phyloP scores from a whole-genome alignment of 129 eudicot genomes.

The Centella asiatica region DNA sequence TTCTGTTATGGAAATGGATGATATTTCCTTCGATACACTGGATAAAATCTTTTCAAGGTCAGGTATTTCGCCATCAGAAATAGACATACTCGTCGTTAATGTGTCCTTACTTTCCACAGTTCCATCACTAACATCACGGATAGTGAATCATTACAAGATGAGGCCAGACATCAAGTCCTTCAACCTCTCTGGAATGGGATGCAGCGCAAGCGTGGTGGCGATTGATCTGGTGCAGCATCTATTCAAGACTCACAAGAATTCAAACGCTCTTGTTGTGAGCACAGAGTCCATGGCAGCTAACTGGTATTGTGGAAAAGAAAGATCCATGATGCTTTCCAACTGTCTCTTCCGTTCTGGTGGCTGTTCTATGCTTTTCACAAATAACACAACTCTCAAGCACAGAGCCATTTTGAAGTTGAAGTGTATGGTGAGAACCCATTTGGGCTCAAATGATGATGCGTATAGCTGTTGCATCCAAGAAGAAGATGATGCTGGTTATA shows the following conservation, averaged over 20 bases:
- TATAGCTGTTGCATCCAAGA: slow-evolving; percentile 41
- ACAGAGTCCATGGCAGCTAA: slow-evolving; percentile 48
- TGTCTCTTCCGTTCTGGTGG: slow-evolving; percentile 52
- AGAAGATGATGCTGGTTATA: slow-evolving; percentile 33
- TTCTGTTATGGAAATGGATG: too few relatives aligned
- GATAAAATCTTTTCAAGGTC: slow-evolving; percentile 39
- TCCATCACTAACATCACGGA: slow-evolving; percentile 51
- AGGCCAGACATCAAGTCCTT: slow-evolving; percentile 37
- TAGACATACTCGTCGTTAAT: slow-evolving; percentile 54
- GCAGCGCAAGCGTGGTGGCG: slow-evolving; percentile 51
- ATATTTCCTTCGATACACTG: slow-evolving; percentile 34
- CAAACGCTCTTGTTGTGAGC: slow-evolving; percentile 45
- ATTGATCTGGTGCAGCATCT: slow-evolving; percentile 41
- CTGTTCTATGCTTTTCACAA: slow-evolving; percentile 51
- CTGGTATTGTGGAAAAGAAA: slow-evolving; percentile 50
- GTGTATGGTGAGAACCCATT: slow-evolving; percentile 36
- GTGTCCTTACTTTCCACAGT: slow-evolving; percentile 37
- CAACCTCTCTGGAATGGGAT: slow-evolving; percentile 48
- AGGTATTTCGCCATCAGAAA: slow-evolving; percentile 26
- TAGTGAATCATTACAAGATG: slow-evolving; percentile 53
- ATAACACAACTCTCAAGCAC: slow-evolving; percentile 15
- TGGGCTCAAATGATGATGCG: slow-evolving; percentile 42
- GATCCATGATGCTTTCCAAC: slow-evolving; percentile 55
- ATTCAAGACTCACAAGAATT: slow-evolving; percentile 37
- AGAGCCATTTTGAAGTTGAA: slow-evolving; percentile 38